A percentile compares a stretch with the other conserved stretches of the same genome.
Conservation (phyloP, 2,329 filamentous ascomycete species). For the Xylogone sp. region DNA sequence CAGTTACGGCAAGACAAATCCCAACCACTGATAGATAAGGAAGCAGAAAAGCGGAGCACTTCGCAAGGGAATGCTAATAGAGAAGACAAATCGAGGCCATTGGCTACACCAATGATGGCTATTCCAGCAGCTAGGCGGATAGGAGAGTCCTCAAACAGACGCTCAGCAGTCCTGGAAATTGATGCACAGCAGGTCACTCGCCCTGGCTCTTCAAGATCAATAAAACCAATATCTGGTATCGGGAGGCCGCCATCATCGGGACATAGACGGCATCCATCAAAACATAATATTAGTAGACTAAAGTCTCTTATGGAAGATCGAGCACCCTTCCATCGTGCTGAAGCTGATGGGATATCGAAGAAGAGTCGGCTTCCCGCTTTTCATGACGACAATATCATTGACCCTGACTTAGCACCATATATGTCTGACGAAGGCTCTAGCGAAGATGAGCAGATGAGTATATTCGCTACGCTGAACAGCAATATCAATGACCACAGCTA, state of each 20-base stretch:
- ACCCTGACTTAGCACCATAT: constrained; percentile 90
- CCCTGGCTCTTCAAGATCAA: constrained; percentile 89
- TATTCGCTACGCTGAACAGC: constrained; percentile 73
- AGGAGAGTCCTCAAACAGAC: constrained; percentile 75
- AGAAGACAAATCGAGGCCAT: constrained; percentile 42
- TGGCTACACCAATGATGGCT: constrained; percentile 69
- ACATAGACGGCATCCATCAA: constrained; percentile 84
- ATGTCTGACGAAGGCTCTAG: constrained; percentile 94
- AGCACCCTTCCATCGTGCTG: constrained; percentile 80
- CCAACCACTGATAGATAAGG: constrained; percentile 35
- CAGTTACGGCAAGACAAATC: constrained; percentile 47
- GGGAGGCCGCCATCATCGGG: constrained; percentile 72
- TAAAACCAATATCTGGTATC: constrained; percentile 65
- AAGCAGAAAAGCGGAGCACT: constrained; percentile 27
- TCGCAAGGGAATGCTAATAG: constrained; percentile 28
- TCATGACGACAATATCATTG: constrained; percentile 97
- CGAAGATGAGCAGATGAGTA: constrained; percentile 85
- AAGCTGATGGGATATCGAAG: constrained; percentile 61
- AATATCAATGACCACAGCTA: constrained; percentile 61
- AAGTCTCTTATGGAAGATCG: constrained; percentile 72
- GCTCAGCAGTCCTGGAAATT: constrained; percentile 87
- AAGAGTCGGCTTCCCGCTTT: constrained; percentile 80
- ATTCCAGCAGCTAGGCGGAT: constrained; percentile 62
- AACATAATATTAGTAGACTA: constrained; percentile 76
- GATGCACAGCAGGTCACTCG: constrained; percentile 77